Percentiles rank a stretch among this genome's conserved stretches.
Evolutionary conservation across 305 asterid genomes (phyloP).

Genomic region (Fraxinus latifolia): DNA sequence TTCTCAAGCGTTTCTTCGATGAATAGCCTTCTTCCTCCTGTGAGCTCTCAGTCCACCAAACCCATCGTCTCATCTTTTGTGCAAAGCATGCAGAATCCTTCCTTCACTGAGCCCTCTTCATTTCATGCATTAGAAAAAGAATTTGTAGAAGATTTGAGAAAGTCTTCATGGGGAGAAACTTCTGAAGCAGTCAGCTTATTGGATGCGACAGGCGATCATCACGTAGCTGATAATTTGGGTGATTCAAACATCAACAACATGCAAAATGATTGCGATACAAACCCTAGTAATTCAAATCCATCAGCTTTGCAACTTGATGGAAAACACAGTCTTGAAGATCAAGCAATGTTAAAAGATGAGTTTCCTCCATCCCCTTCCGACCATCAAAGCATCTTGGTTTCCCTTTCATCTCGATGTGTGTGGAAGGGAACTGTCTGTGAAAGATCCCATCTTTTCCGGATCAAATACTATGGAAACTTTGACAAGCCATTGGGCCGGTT

Average conservation of each 20-base stretch:
- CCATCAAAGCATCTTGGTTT: slow-evolving; percentile 87
- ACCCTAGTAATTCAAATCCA: slow-evolving; percentile 26
- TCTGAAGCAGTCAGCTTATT: slow-evolving; percentile 23
- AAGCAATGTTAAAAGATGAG: slow-evolving; percentile 55
- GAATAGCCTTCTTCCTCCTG: slow-evolving; percentile 25
- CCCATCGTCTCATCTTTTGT: slow-evolving; percentile 38
- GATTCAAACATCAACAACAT: slow-evolving; percentile 28
- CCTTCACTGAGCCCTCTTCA: slow-evolving; percentile 34
- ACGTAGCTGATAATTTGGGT: slow-evolving; percentile 26
- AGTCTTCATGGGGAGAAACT: slow-evolving; percentile 36
- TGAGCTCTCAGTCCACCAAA: slow-evolving; percentile 34
- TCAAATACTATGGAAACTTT: slow-evolving; percentile 80
- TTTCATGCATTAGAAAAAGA: slow-evolving; percentile 34
- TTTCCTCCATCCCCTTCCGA: slow-evolving; percentile 84
- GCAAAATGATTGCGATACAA: slow-evolving; percentile 38
- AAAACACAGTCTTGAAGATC: slow-evolving; percentile 39
- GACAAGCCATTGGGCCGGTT: slow-evolving; percentile 96
- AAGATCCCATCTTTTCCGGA: slow-evolving; percentile 83
- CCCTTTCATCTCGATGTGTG: slow-evolving; percentile 83
- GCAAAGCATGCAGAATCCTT: slow-evolving; percentile 30
- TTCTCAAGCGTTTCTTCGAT: slow-evolving; percentile 30
- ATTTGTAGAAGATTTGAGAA: slow-evolving; percentile 20
- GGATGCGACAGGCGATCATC: slow-evolving; percentile 28
- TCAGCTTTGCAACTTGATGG: slow-evolving; percentile 42
- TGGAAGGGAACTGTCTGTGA: slow-evolving; percentile 97